Evolutionary conservation across 2,329 filamentous ascomycete species (phyloP).

Genomic region (Colletotrichum theobromicola): DNA sequence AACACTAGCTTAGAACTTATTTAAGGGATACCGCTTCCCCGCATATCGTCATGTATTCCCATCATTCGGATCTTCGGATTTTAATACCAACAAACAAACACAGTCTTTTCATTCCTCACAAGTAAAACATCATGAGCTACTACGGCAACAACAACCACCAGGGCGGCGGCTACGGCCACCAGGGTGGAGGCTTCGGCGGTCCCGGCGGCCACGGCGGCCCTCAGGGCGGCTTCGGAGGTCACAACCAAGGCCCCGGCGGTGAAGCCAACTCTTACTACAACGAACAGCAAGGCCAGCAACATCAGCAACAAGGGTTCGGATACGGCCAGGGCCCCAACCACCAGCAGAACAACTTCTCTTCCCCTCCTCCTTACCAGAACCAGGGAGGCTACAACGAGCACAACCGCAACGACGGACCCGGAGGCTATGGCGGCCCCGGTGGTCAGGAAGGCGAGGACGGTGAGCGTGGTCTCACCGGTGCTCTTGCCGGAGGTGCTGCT

Average conservation of each 20-base stretch:
- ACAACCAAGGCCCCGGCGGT: background rate
- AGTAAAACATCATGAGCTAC: conserved; percentile 7
- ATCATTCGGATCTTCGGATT: background rate
- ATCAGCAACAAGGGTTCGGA: background rate
- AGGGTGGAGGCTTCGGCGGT: background rate
- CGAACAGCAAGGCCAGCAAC: conserved; percentile 2
- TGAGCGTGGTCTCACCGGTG: conserved; percentile 47
- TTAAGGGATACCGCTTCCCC: conserved; percentile 15
- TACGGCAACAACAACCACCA: conserved; percentile 14
- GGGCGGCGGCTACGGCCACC: conserved; percentile 4
- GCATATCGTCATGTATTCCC: background rate
- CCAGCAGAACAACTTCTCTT: conserved; percentile 11
- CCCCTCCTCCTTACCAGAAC: conserved; percentile 12
- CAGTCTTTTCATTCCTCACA: background rate
- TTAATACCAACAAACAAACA: background rate
- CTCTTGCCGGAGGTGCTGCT: conserved; percentile 43
- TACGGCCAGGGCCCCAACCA: conserved; percentile 13
- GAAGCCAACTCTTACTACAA: conserved; percentile 17
- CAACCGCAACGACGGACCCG: conserved; percentile 12
- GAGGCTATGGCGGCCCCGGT: conserved; percentile 19
- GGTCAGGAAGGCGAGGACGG: conserved; percentile 34
- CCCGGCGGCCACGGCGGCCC: background rate
- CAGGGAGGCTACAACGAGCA: background rate
- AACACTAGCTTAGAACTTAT: conserved; percentile 1
- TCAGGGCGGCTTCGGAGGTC: conserved; percentile 2